A percentile compares a stretch with the other conserved stretches of the same genome.
These are phyloP conservation scores for Magnusiomyces starmeri DNA, from an alignment of 1,139 yeast genomes.

Conservation along the genomic window DNA sequence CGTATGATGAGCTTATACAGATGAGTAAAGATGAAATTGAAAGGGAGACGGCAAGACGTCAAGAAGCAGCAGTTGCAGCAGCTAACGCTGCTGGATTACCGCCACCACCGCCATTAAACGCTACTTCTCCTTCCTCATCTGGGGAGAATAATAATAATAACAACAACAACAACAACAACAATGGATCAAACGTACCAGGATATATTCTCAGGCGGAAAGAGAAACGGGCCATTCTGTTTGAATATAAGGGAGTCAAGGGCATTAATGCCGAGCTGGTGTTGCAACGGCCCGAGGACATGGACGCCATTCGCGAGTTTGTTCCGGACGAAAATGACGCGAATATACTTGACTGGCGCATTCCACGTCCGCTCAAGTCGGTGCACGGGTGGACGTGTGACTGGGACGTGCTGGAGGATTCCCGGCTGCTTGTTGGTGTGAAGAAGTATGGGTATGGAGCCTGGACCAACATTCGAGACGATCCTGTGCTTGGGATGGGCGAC, in stretches of 20 bases:
- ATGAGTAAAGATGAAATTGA: conserved; percentile 56
- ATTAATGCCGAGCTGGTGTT: conserved; percentile 85
- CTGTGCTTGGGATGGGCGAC: conserved; percentile 77
- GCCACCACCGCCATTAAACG: too few species aligned
- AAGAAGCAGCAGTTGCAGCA: conserved; percentile 45
- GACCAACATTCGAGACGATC: conserved; percentile 92
- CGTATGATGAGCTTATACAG: conserved; percentile 62
- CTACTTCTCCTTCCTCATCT: background rate
- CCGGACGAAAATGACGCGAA: conserved; percentile 43
- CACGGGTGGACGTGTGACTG: conserved; percentile 90
- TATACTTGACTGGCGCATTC: conserved; percentile 47
- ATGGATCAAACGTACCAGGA: background rate
- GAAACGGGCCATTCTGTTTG: conserved; percentile 83
- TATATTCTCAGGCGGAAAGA: conserved; percentile 49
- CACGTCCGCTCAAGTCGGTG: conserved; percentile 65
- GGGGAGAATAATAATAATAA: background rate
- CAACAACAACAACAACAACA: background rate
- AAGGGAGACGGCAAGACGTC: conserved; percentile 62
- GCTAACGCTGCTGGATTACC: conserved; percentile 38
- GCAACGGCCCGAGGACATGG: conserved; percentile 78
- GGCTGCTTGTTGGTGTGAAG: conserved; percentile 76
- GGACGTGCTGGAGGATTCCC: conserved; percentile 76
- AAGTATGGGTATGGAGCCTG: conserved; percentile 97
- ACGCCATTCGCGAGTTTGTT: conserved; percentile 50
- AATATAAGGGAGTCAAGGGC: conserved; percentile 79